Percentiles rank a stretch among this genome's conserved stretches.
phyloP scores from a whole-genome alignment of 2,329 filamentous ascomycete genomes.

The Lecanicillium sp. region DNA sequence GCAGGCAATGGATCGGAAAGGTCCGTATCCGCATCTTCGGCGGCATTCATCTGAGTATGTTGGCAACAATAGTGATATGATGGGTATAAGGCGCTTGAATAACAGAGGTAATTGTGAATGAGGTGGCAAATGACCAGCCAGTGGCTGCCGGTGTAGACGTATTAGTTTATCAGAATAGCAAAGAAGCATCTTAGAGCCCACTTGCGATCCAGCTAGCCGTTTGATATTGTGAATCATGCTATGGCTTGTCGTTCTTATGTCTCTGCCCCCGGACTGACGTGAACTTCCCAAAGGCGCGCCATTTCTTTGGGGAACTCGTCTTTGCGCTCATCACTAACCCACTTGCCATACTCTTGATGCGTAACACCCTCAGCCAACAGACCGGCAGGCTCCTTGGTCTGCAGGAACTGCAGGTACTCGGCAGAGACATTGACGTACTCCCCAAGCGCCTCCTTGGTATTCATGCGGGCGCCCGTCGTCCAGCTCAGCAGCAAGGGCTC shows the following conservation, averaged over 20 bases:
- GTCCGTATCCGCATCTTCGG: no score
- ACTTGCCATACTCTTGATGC: conserved; percentile 30
- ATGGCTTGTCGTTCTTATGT: neutral
- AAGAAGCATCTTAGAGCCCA: neutral
- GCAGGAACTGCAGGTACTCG: conserved; percentile 47
- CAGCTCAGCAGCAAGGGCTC: conserved; percentile 53
- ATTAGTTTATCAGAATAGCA: no score
- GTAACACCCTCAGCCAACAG: conserved; percentile 43
- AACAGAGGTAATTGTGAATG: no score
- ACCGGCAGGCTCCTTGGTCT: conserved; percentile 31
- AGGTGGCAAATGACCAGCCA: no score
- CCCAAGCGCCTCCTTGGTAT: conserved; percentile 45
- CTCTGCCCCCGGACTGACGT: conserved; percentile 24
- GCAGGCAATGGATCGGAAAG: no score
- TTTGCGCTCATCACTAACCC: conserved; percentile 27
- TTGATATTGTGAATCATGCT: neutral
- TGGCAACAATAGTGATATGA: no score
- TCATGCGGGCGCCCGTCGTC: conserved; percentile 53
- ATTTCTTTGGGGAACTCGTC: conserved; percentile 22
- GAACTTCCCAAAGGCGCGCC: conserved; percentile 34
- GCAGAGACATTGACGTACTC: conserved; percentile 54
- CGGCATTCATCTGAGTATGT: no score
- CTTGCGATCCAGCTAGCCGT: neutral
- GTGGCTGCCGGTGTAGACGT: no score
- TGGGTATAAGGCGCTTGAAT: no score